Percentiles rank a stretch among this genome's conserved stretches.
Evolutionary conservation across 225 moss, liverwort and hornwort genomes (phyloP).

Genomic region (Straminergon stramineum): DNA sequence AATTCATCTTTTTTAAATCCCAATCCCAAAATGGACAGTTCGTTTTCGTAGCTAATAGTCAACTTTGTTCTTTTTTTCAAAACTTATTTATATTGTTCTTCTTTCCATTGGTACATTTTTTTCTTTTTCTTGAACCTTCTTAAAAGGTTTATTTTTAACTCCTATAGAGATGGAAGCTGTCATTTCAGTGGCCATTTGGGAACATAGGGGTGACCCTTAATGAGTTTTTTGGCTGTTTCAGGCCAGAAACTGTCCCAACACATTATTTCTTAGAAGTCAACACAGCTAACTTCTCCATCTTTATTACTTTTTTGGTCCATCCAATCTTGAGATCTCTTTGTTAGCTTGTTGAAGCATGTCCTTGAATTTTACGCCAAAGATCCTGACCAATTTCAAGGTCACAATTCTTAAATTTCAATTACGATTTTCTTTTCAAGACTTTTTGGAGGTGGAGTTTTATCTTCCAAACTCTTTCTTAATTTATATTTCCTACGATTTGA

Average conservation of each 20-base stretch:
- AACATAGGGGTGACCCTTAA: background rate
- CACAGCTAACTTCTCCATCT: background rate
- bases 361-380: background rate
- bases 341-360: background rate
- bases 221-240: too few species aligned
- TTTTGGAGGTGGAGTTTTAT: background rate
- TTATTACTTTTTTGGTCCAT: background rate
- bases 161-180: background rate
- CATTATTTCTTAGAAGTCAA: too few species aligned
- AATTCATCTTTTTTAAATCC: background rate
- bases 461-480: background rate
- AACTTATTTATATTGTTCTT: background rate
- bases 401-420: background rate
- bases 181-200: background rate
- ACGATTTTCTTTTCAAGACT: background rate
- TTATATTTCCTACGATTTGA: background rate
- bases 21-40: background rate
- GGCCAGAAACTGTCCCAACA: background rate
- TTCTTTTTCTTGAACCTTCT: background rate
- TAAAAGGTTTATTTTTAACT: background rate
- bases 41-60: background rate
- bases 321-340: background rate
- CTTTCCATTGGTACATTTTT: background rate
- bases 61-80: background rate
- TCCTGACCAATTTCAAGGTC: background rate